Base-by-base conservation (phyloP, 345 rosid genomes). In the Cardamine chenopodiifolia region DNA sequence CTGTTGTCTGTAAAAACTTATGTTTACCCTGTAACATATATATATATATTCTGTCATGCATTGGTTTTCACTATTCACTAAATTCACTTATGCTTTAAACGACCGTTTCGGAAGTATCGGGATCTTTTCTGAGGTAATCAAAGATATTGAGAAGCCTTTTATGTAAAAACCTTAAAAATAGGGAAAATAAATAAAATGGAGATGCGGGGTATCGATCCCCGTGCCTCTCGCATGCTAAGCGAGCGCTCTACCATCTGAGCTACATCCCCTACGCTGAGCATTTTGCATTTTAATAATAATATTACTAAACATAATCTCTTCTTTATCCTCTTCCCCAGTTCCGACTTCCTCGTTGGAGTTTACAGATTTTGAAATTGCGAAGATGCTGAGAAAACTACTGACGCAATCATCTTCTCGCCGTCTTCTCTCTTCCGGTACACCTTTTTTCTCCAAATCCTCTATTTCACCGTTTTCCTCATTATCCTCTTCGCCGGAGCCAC, bases 211-310 rank as follows among this genome's bases (percentile, higher is more conserved):
- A 90, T 88, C 90, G 86, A 87, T 83, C 89, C 90, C 89, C 80
- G 88, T 85, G 73, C 88, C 93, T 87, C 97, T 90, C 86, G 86
- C 89, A 86, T 91, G 91, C 89, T 85, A 89, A 88, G 89, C 92
- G 86, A 88, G 90, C 87, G 88, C 89, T 88, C 92, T 88, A 88
- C 90, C 94, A 90, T 86, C 88, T 90, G 94, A 92, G 90, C 91
- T 86, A 87, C 88, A 85, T 82, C 88, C 92, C 89, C 90, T n/a
- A n/a, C n/a, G n/a, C n/a, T n/a, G n/a, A n/a, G n/a, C n/a, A n/a
- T n/a, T n/a, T n/a, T n/a, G n/a, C n/a, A n/a, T n/a, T n/a, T n/a
- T n/a, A n/a, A n/a, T n/a, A n/a, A n/a, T n/a, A n/a, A n/a, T n/a
- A n/a, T n/a, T n/a, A n/a, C n/a, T n/a, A n/a, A n/a, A n/a, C n/a